These are phyloP conservation scores for Aegilops umbellulata DNA, from an alignment of 176 grass and related monocot genomes.

Conservation along the genomic window DNA sequence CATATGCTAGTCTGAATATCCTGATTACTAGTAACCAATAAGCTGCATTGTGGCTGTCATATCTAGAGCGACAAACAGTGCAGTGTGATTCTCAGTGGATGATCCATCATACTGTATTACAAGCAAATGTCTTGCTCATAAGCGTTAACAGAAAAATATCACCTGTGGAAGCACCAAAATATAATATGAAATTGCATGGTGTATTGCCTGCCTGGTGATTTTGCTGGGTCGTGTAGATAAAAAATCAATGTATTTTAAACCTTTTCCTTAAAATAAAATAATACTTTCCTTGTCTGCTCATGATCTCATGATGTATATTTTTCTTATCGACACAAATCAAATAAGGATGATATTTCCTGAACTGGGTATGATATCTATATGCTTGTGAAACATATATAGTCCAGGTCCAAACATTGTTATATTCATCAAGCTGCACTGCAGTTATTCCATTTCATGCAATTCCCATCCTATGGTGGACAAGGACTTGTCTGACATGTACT, in stretches of 20 bases:
- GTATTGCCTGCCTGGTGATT: neutral
- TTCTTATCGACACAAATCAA: neutral
- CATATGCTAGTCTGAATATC: neutral
- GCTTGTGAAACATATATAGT: neutral
- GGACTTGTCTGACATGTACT: slow-evolving; percentile 7
- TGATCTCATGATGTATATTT: neutral
- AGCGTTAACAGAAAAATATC: neutral
- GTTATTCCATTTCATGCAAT: neutral
- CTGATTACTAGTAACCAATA: slow-evolving; percentile 2
- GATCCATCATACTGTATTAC: neutral
- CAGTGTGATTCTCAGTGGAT: neutral
- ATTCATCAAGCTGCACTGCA: neutral
- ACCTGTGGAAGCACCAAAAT: neutral
- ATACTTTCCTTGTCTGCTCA: neutral
- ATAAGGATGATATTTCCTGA: neutral
- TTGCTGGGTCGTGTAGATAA: neutral
- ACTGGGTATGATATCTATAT: neutral
- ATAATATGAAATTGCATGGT: neutral
- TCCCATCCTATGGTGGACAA: neutral
- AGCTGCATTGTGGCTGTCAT: neutral
- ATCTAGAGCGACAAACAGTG: neutral
- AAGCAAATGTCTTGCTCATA: slow-evolving; percentile 8
- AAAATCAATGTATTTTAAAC: neutral
- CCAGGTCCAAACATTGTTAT: neutral
- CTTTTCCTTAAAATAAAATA: neutral